These are phyloP conservation scores for Brassica cretica DNA, from an alignment of 345 rosid species.

Conservation along the genomic window DNA sequence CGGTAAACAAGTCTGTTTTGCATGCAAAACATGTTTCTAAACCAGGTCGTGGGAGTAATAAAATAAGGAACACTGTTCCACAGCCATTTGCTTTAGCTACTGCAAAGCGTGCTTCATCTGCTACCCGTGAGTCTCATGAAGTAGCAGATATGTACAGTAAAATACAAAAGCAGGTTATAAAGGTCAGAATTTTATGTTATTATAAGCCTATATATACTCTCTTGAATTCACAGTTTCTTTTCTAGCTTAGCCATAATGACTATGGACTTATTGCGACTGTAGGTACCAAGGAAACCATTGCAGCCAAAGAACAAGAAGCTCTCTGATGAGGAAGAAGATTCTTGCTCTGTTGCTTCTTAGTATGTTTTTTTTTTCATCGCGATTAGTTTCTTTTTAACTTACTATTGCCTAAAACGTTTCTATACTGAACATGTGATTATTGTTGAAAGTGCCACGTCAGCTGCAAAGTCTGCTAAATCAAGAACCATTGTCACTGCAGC, in stretches of 20 bases:
- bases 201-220: neutral
- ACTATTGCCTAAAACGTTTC: neutral
- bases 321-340: conserved; percentile 72
- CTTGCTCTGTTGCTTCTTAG: conserved; percentile 70
- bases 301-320: conserved; percentile 67
- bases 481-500: conserved; percentile 50
- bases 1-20: conserved; percentile 38
- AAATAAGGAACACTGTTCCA: conserved; percentile 74
- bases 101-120: conserved; percentile 80
- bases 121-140: conserved; percentile 48
- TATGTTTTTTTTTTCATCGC: conserved; percentile 39
- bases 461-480: conserved; percentile 52
- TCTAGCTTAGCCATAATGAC: neutral
- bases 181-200: conserved; percentile 17
- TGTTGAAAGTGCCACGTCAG: conserved; percentile 53
- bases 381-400: neutral
- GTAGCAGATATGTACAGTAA: conserved; percentile 28
- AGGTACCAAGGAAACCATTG: conserved; percentile 60
- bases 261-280: conserved; percentile 33
- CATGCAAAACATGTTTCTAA: conserved; percentile 50
- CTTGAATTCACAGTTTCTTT: neutral
- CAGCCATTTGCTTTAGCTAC: conserved; percentile 88
- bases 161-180: conserved; percentile 13
- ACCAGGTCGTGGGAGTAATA: conserved; percentile 43
- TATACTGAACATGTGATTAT: conserved; percentile 3